Evolutionary conservation across 129 eudicot species (phyloP).

Genomic region (Helianthus tuberosus): DNA sequence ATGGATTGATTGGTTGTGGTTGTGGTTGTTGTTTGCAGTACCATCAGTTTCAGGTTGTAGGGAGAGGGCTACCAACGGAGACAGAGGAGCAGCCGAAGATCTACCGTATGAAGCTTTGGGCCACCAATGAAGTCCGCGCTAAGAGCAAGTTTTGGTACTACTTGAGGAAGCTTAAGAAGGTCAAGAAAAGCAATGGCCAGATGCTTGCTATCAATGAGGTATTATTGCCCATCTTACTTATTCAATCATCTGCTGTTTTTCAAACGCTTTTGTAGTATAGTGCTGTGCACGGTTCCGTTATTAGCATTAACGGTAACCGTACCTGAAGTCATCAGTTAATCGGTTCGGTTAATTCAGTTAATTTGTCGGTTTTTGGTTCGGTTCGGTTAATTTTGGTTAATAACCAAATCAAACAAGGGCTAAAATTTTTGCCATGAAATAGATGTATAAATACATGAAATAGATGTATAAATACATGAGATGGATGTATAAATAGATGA

Average conservation of each 20-base stretch:
- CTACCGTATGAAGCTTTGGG: slow-evolving; percentile 21
- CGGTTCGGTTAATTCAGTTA: too few relatives aligned
- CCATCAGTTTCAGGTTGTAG: slow-evolving; percentile 23
- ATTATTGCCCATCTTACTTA: neutral
- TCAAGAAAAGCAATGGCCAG: slow-evolving; percentile 19
- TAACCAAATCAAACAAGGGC: too few relatives aligned
- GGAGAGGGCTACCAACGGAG: slow-evolving; percentile 19
- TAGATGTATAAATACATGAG: too few relatives aligned
- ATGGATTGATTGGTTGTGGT: neutral
- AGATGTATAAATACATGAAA: too few relatives aligned
- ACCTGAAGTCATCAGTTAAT: too few relatives aligned
- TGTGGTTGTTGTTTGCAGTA: slow-evolving; percentile 5
- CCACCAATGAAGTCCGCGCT: slow-evolving; percentile 15
- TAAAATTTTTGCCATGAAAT: too few relatives aligned
- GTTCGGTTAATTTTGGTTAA: too few relatives aligned
- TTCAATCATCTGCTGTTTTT: neutral
- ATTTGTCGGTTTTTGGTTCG: too few relatives aligned
- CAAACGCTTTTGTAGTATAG: too few relatives aligned
- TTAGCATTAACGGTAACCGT: too few relatives aligned
- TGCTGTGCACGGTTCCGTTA: too few relatives aligned
- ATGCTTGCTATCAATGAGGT: slow-evolving; percentile 25
- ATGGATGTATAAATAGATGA: too few relatives aligned
- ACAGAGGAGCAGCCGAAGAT: slow-evolving; percentile 24
- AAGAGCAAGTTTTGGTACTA: slow-evolving; percentile 8
- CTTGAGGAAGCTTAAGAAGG: slow-evolving; percentile 23